phyloP scores from a whole-genome alignment of 2,329 filamentous ascomycete genomes.

The Xylaria sp. region DNA sequence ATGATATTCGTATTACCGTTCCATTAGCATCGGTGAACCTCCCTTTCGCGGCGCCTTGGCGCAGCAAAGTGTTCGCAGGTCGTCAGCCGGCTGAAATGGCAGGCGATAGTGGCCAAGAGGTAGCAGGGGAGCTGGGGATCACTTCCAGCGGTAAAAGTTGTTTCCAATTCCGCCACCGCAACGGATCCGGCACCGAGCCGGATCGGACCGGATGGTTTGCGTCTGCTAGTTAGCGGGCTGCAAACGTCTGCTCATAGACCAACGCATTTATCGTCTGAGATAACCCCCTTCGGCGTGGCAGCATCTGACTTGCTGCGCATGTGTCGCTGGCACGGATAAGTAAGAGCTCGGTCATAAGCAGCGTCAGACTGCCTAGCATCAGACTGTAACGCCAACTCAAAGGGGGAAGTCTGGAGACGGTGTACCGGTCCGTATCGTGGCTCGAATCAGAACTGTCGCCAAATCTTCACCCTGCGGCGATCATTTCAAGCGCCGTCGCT shows the following conservation, averaged over 20 bases:
- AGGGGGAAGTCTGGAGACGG: background rate
- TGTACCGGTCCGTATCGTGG: slow-evolving; percentile 29
- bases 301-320: slow-evolving; percentile 30
- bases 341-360: slow-evolving; percentile 3
- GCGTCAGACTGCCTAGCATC: background rate
- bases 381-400: slow-evolving; percentile 15
- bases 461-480: slow-evolving; percentile 12
- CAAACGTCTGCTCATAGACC: slow-evolving; percentile 30
- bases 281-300: slow-evolving; percentile 21
- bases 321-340: background rate
- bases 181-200: slow-evolving; percentile 12
- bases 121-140: background rate
- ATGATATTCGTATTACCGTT: background rate
- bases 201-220: slow-evolving; percentile 18
- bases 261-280: slow-evolving; percentile 13
- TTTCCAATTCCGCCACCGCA: slow-evolving; percentile 5
- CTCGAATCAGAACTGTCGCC: slow-evolving; percentile 35
- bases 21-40: too few relatives aligned
- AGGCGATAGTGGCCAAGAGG: slow-evolving; percentile 7
- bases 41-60: background rate
- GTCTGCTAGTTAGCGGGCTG: slow-evolving; percentile 14
- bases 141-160: background rate
- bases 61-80: background rate
- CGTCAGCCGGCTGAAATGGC: slow-evolving; percentile 4
- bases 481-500: slow-evolving; percentile 23